Conservation (phyloP, 2,329 filamentous ascomycete species). For the Botrytis squamosa region DNA sequence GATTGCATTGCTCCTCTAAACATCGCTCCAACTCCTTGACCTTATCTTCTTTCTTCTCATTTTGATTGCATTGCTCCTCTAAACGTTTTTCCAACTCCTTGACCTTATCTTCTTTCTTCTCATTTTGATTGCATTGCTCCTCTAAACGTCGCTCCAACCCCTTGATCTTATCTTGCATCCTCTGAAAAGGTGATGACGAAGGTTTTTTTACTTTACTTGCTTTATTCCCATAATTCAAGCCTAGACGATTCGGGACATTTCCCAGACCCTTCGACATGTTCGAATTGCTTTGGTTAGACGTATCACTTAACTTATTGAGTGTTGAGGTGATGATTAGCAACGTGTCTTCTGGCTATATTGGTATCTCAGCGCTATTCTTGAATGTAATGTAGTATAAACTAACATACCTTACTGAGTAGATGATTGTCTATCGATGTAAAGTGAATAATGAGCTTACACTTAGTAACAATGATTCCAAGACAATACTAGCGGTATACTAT, state of each 20-base stretch:
- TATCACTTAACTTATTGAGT: background rate
- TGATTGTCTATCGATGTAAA: background rate
- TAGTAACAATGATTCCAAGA: background rate
- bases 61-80: background rate
- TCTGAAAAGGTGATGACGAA: background rate
- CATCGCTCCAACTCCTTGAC: no score
- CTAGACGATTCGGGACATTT: background rate
- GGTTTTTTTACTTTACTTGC: background rate
- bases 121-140: background rate
- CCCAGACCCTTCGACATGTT: background rate
- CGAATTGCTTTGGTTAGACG: background rate
- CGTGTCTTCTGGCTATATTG: background rate
- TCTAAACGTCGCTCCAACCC: no score
- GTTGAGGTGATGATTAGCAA: background rate
- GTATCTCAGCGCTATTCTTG: background rate
- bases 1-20: background rate
- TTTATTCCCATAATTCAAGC: background rate
- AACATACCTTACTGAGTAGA: background rate
- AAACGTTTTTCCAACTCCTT: background rate
- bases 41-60: background rate
- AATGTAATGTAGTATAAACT: background rate
- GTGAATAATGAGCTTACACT: background rate
- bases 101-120: background rate
- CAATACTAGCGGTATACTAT: background rate
- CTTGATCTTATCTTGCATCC: background rate